A percentile compares a stretch with the other conserved stretches of the same genome.
Evolutionary conservation across 768 basidiomycete species (phyloP).

Genomic region (Ramaria rubella): DNA sequence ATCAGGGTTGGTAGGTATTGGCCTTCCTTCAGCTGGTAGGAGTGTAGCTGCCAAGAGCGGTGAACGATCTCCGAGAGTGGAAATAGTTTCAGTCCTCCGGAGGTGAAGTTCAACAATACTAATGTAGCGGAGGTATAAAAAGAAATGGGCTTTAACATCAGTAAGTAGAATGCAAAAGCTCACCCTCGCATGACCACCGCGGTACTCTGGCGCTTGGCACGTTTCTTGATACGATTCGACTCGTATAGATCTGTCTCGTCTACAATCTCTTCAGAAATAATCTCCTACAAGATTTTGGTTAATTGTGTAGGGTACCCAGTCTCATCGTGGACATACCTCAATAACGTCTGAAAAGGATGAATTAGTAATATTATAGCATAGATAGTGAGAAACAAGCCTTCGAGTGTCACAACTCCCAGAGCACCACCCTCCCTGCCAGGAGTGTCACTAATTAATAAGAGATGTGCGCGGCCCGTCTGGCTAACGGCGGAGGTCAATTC

Average conservation of each 20-base stretch:
- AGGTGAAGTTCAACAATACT: slow-evolving; percentile 9
- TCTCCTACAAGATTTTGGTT: slow-evolving; percentile 50
- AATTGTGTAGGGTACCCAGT: background rate
- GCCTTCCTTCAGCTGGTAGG: background rate
- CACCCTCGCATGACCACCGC: slow-evolving; percentile 76
- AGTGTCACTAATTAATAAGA: slow-evolving; percentile 76
- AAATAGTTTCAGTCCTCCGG: slow-evolving; percentile 2
- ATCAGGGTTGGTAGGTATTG: background rate
- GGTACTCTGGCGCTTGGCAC: slow-evolving; percentile 64
- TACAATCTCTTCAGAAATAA: slow-evolving; percentile 92
- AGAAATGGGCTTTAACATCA: background rate
- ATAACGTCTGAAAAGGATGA: slow-evolving; percentile 55
- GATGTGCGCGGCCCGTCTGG: slow-evolving; percentile 92
- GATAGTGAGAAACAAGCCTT: slow-evolving; percentile 40
- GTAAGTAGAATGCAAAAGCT: slow-evolving; percentile 16
- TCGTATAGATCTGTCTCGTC: slow-evolving; percentile 91
- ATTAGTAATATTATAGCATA: background rate
- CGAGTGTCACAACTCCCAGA: slow-evolving; percentile 85
- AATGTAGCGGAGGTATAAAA: background rate
- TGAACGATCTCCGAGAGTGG: slow-evolving; percentile 6
- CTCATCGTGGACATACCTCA: slow-evolving; percentile 37
- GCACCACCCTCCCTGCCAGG: slow-evolving; percentile 82
- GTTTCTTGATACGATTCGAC: slow-evolving; percentile 75
- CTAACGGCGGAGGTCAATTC: slow-evolving; percentile 29
- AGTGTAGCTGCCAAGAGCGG: slow-evolving; percentile 4